A percentile compares a stretch with the other conserved stretches of the same genome.
These are phyloP conservation scores for Oryza glaberrima DNA, from an alignment of 176 grass and related monocot species.

Conservation along the genomic window DNA sequence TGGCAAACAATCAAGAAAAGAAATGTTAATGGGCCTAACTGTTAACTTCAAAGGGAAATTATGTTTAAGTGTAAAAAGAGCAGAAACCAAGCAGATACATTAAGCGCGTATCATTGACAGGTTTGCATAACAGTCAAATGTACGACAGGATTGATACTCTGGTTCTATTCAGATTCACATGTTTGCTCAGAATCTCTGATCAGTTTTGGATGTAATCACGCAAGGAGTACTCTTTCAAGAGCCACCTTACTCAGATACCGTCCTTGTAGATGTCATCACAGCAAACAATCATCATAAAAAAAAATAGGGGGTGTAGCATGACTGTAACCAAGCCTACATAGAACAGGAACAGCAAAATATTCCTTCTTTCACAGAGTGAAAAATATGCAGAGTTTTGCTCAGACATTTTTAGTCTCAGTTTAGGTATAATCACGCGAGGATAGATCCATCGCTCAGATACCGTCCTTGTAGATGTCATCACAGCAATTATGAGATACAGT, in stretches of 20 bases:
- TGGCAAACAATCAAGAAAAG: not conserved
- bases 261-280: slow-evolving; percentile 26
- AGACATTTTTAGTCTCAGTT: slow-evolving; percentile 22
- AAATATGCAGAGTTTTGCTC: not conserved
- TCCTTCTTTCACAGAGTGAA: not conserved
- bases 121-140: not conserved
- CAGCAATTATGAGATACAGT: not conserved
- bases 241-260: slow-evolving; percentile 21
- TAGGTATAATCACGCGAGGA: slow-evolving; percentile 25
- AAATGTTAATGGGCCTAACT: not conserved
- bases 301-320: not conserved
- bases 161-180: not conserved
- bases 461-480: slow-evolving; percentile 28
- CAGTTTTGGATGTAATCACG: slow-evolving; percentile 34
- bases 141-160: not conserved
- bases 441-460: slow-evolving; percentile 20
- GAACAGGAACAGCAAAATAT: not conserved
- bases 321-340: not conserved
- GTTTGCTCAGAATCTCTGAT: slow-evolving; percentile 3
- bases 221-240: not conserved
- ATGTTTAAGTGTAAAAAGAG: not conserved
- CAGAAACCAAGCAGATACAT: not conserved
- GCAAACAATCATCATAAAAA: not conserved
- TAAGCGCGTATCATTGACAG: not conserved
- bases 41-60: not conserved